phyloP scores from a whole-genome alignment of 805 yeast genomes.

The Wickerhamomyces xylosicus region DNA sequence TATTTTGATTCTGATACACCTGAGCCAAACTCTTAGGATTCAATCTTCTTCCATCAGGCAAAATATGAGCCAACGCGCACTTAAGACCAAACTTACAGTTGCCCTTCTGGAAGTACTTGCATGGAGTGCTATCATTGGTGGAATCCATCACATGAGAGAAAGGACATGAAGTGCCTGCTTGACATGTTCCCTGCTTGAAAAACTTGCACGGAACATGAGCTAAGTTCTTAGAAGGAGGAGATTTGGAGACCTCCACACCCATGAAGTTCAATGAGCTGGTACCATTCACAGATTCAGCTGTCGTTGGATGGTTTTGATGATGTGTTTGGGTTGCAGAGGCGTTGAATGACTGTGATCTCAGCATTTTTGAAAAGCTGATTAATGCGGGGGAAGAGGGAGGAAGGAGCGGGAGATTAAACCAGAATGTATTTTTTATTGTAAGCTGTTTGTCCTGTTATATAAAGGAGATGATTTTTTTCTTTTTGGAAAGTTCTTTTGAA shows the following conservation, averaged over 20 bases:
- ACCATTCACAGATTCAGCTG: too few relatives aligned
- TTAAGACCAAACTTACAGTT: slow-evolving; percentile 91
- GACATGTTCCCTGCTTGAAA: slow-evolving; percentile 85
- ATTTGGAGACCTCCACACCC: background rate
- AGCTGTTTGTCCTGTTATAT: too few relatives aligned
- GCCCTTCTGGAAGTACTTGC: slow-evolving; percentile 94
- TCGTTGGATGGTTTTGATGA: too few relatives aligned
- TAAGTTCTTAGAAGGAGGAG: slow-evolving; percentile 25
- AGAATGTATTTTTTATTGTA: too few relatives aligned
- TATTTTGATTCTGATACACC: slow-evolving; percentile 17
- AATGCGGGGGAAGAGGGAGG: too few relatives aligned
- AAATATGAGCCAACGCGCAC: slow-evolving; percentile 87
- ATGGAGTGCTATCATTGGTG: slow-evolving; percentile 45
- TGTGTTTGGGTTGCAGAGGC: too few relatives aligned
- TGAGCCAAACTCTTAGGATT: slow-evolving; percentile 37
- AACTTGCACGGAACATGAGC: slow-evolving; percentile 97
- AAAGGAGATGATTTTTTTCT: too few relatives aligned
- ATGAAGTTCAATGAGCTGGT: background rate
- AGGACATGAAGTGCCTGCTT: slow-evolving; percentile 89
- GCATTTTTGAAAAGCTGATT: too few relatives aligned
- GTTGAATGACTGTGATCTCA: too few relatives aligned
- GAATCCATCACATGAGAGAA: slow-evolving; percentile 65
- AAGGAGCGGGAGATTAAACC: too few relatives aligned
- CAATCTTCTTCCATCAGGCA: slow-evolving; percentile 82
- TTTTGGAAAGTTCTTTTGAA: too few relatives aligned